Base-by-base conservation (phyloP, 164 flowering plant species). In the Buxus sempervirens region DNA sequence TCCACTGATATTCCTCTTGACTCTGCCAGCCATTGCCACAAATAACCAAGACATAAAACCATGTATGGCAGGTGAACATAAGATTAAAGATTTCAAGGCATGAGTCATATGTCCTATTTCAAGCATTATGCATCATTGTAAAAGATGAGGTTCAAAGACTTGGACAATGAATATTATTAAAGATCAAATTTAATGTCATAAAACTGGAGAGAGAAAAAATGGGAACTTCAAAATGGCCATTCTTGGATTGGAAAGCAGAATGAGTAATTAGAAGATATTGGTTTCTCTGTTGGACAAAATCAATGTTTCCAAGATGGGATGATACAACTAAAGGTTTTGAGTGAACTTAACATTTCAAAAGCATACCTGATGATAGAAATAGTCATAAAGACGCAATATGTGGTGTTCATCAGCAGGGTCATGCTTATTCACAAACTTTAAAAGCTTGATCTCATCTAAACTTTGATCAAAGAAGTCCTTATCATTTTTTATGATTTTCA, bases 381-480 rank as follows among this genome's bases (percentile, higher is more conserved):
- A 94, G 82, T 91, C 98, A 76, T 83, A 91, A 32, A 94, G 88
- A 28, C 97, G 98, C 77, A 91, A 71, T 67, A 94, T 85, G 73
- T 94, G 98, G 63, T 49, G 82, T 28, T 84, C 82, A 76, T 91
- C 96, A 45, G 75, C 81, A 61, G 95, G 97, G 70, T 91, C 98
- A 56, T 90, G 80, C 81, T 85, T 94, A 79, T 91, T 94, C 70
- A 90, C 98, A 73, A 81, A 81, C 85, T 94, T 94, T 20, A 94
- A 75, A 57, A 91, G 96, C 76, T 91, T 91, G 53, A 91, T 88
- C 77, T 92, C 98, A 78, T 91, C 98, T 51, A 94, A 81, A 76
- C 97, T 94, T 76, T 94, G 98, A 67, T 94, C 97, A 62, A 94
- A 94, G 53, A 88, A 91, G 69, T 94, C 97, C 71, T 94, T 94